Conservation (phyloP, 2,329 filamentous ascomycete genomes). For the Trichoderma sp. region DNA sequence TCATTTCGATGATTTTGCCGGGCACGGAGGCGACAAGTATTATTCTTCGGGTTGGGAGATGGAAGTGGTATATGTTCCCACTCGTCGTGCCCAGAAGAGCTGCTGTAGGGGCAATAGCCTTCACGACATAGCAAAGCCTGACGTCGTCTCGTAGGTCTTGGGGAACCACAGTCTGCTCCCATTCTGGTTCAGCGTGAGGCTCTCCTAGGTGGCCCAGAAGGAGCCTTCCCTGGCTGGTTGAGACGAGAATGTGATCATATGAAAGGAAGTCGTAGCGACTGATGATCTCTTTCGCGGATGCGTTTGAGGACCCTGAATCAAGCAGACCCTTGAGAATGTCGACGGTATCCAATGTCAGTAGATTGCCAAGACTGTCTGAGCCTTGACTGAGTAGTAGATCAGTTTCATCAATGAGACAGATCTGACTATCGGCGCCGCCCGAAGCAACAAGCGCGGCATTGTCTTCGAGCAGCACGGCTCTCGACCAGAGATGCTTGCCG, state of each 20-base stretch:
- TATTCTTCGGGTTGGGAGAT: constrained; percentile 35
- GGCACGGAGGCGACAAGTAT: constrained; percentile 44
- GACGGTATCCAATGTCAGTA: constrained; percentile 38
- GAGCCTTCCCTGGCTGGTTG: constrained; percentile 63
- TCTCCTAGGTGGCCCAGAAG: constrained; percentile 49
- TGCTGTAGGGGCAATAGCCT: constrained; percentile 42
- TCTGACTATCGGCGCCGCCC: constrained; percentile 82
- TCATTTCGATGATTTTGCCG: constrained; percentile 56
- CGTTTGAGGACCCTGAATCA: constrained; percentile 1
- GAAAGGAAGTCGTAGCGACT: constrained; percentile 66
- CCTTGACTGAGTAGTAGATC: neutral
- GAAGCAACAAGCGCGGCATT: constrained; percentile 59
- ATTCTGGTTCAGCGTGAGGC: constrained; percentile 36
- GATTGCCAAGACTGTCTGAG: neutral
- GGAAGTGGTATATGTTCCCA: constrained; percentile 53
- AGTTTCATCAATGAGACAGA: constrained; percentile 51
- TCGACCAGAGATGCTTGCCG: constrained; percentile 91
- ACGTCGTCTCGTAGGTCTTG: constrained; percentile 44
- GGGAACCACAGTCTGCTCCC: constrained; percentile 48
- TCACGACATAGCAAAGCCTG: constrained; percentile 52
- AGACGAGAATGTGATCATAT: constrained; percentile 55
- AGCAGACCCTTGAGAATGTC: constrained; percentile 37
- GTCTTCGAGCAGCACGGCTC: constrained; percentile 47
- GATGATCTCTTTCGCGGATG: constrained; percentile 47
- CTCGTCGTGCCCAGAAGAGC: constrained; percentile 54